phyloP scores from a whole-genome alignment of 768 basidiomycete genomes.

The Cystobasidiopsis lactophilus region DNA sequence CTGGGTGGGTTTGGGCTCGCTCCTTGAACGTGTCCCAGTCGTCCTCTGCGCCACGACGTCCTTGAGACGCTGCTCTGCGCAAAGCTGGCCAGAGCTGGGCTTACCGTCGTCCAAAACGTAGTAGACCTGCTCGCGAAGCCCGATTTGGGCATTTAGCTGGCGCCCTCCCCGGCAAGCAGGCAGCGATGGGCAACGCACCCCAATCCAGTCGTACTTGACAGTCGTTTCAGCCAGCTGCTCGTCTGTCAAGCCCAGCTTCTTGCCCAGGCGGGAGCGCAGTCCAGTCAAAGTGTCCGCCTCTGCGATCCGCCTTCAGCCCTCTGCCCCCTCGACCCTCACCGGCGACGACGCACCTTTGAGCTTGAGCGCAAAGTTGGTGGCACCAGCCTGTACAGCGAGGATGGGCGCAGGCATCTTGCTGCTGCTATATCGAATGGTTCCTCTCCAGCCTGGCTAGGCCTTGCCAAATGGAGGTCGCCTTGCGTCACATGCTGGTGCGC shows the following conservation, averaged over 20 bases:
- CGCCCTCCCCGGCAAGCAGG: too few relatives aligned
- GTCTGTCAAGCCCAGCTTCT: constrained; percentile 13
- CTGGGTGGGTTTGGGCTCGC: constrained; percentile 1
- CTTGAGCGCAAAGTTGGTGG: constrained; percentile 15
- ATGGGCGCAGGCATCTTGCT: constrained; percentile 1
- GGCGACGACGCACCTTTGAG: constrained; percentile 11
- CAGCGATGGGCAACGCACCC: neutral
- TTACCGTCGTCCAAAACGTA: constrained; percentile 19
- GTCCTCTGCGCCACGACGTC: constrained; percentile 13
- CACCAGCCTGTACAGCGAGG: constrained; percentile 1
- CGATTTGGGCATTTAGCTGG: neutral
- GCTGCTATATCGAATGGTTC: neutral
- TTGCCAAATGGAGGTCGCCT: neutral
- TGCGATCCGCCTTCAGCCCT: neutral
- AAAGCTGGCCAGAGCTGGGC: neutral
- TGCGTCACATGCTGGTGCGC: neutral
- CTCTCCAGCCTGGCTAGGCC: neutral
- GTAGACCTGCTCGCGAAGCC: constrained; percentile 13
- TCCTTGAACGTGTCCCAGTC: constrained; percentile 16
- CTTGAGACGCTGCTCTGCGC: neutral
- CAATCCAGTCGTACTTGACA: constrained; percentile 16
- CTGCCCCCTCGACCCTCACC: neutral
- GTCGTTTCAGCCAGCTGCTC: constrained; percentile 5
- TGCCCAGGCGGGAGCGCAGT: constrained; percentile 7
- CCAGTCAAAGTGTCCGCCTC: constrained; percentile 8